Percentiles rank a stretch among this genome's conserved stretches.
phyloP scores from a whole-genome alignment of 371 early-diverging fungal genomes.

The Chytridium lagenaria region DNA sequence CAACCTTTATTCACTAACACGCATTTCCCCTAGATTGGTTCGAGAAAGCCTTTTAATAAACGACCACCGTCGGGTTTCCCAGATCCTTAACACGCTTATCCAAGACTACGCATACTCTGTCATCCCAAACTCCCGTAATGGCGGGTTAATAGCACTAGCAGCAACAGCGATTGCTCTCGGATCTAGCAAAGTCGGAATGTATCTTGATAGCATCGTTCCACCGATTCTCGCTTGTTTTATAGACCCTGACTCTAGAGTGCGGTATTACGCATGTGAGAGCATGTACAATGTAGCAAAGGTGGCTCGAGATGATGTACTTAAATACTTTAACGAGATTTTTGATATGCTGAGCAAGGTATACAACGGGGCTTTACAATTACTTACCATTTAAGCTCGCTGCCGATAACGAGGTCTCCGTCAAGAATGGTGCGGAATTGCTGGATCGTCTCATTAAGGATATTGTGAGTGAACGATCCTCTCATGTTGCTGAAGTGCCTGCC shows the following conservation, averaged over 20 bases:
- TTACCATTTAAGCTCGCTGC: slow-evolving; percentile 66
- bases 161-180: slow-evolving; percentile 84
- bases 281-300: slow-evolving; percentile 97
- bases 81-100: slow-evolving; percentile 69
- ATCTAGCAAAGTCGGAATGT: slow-evolving; percentile 33
- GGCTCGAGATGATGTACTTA: slow-evolving; percentile 79
- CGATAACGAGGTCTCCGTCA: slow-evolving; percentile 84
- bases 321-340: slow-evolving; percentile 92
- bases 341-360: slow-evolving; percentile 83
- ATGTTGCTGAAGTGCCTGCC: slow-evolving; percentile 53
- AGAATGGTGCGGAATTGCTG: slow-evolving; percentile 86
- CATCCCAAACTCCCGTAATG: slow-evolving; percentile 81
- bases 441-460: slow-evolving; percentile 92
- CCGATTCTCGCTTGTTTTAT: slow-evolving; percentile 88
- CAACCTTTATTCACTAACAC: no score
- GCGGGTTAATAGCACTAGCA: slow-evolving; percentile 91
- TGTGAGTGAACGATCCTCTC: slow-evolving; percentile 83
- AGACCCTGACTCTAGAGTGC: slow-evolving; percentile 86
- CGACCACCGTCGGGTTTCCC: slow-evolving; percentile 57
- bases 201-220: slow-evolving; percentile 73
- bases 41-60: slow-evolving; percentile 63
- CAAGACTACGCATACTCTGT: slow-evolving; percentile 84
- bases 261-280: slow-evolving; percentile 94
- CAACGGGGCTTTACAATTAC: background rate
- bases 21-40: slow-evolving; percentile 61